A percentile compares a stretch with the other conserved stretches of the same genome.
Conservation (phyloP, 1,284 basidiomycete species). For the Jaminaea rosea region DNA sequence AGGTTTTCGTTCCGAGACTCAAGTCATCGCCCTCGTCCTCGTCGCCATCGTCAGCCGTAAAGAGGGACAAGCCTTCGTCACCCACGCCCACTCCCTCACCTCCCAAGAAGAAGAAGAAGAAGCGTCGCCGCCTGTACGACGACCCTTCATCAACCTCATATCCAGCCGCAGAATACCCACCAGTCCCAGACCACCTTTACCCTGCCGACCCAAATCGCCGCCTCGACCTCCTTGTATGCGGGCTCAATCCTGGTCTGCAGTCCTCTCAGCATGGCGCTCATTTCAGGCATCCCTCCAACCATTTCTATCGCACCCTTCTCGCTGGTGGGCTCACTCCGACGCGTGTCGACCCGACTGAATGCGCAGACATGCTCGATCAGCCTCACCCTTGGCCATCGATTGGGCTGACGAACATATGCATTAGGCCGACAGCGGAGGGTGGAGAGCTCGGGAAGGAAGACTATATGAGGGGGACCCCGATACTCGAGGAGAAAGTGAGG, state of each 20-base stretch:
- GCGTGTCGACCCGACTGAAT: constrained; percentile 19
- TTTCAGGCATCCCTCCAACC: constrained; percentile 24
- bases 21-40: no score
- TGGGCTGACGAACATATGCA: constrained; percentile 20
- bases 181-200: background rate
- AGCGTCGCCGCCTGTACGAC: background rate
- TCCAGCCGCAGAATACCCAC: background rate
- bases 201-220: background rate
- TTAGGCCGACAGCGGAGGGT: constrained; percentile 20
- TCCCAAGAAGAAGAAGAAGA: background rate
- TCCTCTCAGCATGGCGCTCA: constrained; percentile 16
- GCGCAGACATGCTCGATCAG: constrained; percentile 14
- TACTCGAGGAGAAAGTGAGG: background rate
- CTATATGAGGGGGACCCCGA: background rate
- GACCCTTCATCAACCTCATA: background rate
- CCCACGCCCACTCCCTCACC: no score
- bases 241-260: constrained; percentile 29
- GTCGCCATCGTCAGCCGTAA: no score
- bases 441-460: constrained; percentile 9
- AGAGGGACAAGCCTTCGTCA: no score
- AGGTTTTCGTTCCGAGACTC: no score
- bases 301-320: constrained; percentile 22
- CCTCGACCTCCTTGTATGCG: constrained; percentile 14
- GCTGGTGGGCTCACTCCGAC: constrained; percentile 16
- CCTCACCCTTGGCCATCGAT: constrained; percentile 10